Conservation (phyloP, 1,284 basidiomycete genomes). For the Puccinia brachypodii region DNA sequence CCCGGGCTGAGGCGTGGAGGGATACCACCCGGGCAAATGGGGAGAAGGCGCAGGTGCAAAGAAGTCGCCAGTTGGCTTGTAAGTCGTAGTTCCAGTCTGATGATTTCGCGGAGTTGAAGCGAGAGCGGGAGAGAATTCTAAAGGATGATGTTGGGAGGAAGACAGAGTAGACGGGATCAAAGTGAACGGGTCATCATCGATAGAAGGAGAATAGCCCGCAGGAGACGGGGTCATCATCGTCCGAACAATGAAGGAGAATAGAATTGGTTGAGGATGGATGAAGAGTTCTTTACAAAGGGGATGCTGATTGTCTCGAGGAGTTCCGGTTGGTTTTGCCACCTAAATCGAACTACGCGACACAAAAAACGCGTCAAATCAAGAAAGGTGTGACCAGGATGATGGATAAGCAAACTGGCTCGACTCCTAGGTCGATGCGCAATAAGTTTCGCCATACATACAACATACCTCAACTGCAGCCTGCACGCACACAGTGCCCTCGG, state of each 20-base stretch:
- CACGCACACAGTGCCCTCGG: not conserved
- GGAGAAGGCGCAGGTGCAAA: not conserved
- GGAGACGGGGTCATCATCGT: not conserved
- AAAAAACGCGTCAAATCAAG: not conserved
- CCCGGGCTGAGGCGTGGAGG: conserved; percentile 10
- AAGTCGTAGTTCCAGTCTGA: not conserved
- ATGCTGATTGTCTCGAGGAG: too few relatives aligned
- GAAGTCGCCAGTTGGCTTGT: not conserved
- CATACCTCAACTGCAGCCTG: not conserved
- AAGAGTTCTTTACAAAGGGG: not conserved
- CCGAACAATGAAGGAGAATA: not conserved
- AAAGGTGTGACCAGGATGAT: not conserved
- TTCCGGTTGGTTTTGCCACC: too few relatives aligned
- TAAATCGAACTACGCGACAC: not conserved
- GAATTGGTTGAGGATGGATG: not conserved
- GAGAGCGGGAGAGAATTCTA: not conserved
- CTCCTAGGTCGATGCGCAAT: not conserved
- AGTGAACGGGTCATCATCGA: conserved; percentile 6
- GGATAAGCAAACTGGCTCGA: not conserved
- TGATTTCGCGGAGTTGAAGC: not conserved
- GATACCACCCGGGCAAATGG: conserved; percentile 8
- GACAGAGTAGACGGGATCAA: not conserved
- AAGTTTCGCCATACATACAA: not conserved
- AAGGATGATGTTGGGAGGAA: not conserved
- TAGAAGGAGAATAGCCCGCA: not conserved